Conservation (phyloP, 2,329 filamentous ascomycete genomes). For the Stemphylium beticola region DNA sequence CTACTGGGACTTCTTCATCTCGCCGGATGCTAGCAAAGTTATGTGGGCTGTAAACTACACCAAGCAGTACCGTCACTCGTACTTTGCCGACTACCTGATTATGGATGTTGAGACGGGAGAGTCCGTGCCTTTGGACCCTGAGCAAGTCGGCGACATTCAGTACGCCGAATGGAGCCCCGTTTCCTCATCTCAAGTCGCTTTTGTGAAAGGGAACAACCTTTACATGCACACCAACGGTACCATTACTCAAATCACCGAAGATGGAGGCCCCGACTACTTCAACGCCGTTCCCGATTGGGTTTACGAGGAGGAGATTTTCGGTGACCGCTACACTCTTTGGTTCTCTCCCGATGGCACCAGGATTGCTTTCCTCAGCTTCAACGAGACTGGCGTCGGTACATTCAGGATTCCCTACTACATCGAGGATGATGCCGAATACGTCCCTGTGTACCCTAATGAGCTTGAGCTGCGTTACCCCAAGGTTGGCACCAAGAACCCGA, state of each 20-base stretch:
- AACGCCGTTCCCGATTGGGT: slow-evolving; percentile 69
- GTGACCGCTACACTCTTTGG: slow-evolving; percentile 60
- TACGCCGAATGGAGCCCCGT: slow-evolving; percentile 67
- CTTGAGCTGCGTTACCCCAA: slow-evolving; percentile 72
- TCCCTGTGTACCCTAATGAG: slow-evolving; percentile 67
- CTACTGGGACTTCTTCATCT: slow-evolving; percentile 66
- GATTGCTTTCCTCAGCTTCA: slow-evolving; percentile 63
- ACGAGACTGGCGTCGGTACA: slow-evolving; percentile 71
- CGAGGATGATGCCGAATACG: slow-evolving; percentile 59
- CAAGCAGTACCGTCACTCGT: slow-evolving; percentile 72
- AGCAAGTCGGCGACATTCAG: slow-evolving; percentile 69
- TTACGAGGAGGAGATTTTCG: slow-evolving; percentile 65
- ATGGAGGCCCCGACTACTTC: slow-evolving; percentile 68
- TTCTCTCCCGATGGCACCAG: slow-evolving; percentile 63
- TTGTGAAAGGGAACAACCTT: slow-evolving; percentile 71
- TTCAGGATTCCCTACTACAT: slow-evolving; percentile 73
- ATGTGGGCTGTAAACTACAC: slow-evolving; percentile 70
- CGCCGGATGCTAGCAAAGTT: slow-evolving; percentile 63
- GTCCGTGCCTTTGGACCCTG: slow-evolving; percentile 61
- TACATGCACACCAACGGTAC: slow-evolving; percentile 64
- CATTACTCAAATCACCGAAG: slow-evolving; percentile 63
- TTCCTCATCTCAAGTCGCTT: slow-evolving; percentile 65
- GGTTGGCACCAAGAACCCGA: slow-evolving; percentile 71
- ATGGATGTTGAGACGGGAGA: slow-evolving; percentile 65
- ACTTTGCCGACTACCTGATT: slow-evolving; percentile 70